Evolutionary conservation across 352 stramenopile genomes (phyloP).

Genomic region (Pseudoperonospora humuli): DNA sequence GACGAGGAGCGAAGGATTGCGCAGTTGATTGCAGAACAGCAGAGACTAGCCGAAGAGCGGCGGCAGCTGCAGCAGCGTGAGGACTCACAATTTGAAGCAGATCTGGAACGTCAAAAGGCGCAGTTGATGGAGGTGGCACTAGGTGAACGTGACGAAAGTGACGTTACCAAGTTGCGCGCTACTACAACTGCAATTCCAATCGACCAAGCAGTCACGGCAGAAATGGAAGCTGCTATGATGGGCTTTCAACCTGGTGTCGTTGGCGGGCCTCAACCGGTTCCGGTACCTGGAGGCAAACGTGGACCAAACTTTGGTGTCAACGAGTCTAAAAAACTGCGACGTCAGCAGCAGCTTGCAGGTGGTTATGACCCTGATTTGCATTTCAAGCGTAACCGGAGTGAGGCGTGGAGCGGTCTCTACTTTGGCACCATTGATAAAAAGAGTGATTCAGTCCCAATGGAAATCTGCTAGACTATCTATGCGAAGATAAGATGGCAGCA

Average conservation of each 20-base stretch:
- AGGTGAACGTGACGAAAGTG: conserved; percentile 70
- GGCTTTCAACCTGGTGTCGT: conserved; percentile 72
- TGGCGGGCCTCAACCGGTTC: conserved; percentile 64
- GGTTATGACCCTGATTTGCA: conserved; percentile 72
- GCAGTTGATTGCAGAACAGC: conserved; percentile 78
- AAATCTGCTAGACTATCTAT: conserved; percentile 52
- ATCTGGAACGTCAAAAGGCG: conserved; percentile 71
- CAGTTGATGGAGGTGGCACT: conserved; percentile 84
- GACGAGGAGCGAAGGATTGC: conserved; percentile 82
- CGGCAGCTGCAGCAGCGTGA: conserved; percentile 69
- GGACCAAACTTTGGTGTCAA: conserved; percentile 72
- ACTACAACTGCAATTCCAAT: conserved; percentile 81
- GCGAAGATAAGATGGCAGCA: no score
- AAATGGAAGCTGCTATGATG: conserved; percentile 87
- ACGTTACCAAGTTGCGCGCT: conserved; percentile 60
- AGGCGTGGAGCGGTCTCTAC: conserved; percentile 76
- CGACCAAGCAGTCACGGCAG: conserved; percentile 77
- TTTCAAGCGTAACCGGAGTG: conserved; percentile 71
- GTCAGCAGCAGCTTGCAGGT: conserved; percentile 70
- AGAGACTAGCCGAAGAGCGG: conserved; percentile 68
- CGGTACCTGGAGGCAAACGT: conserved; percentile 72
- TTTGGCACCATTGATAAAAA: conserved; percentile 43
- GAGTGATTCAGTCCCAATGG: conserved; percentile 29
- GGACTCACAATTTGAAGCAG: conserved; percentile 72
- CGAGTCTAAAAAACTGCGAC: conserved; percentile 69